These are phyloP conservation scores for Debaryomyces subglobosus DNA, from an alignment of 1,139 yeast genomes.

Conservation along the genomic window DNA sequence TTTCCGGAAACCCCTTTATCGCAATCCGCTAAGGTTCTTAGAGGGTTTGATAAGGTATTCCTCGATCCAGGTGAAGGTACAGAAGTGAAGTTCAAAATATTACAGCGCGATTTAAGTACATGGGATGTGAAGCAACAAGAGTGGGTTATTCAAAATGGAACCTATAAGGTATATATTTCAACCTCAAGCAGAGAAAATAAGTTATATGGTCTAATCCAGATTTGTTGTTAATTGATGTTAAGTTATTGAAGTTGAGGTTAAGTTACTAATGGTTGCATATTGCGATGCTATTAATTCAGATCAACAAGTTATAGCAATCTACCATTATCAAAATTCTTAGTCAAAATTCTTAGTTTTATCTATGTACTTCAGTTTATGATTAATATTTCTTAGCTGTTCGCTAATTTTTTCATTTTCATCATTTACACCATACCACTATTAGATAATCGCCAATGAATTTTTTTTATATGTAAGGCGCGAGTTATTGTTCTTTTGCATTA, in stretches of 20 bases:
- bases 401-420: not conserved
- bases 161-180: slow-evolving; percentile 55
- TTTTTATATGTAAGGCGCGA: not conserved
- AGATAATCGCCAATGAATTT: not conserved
- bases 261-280: not conserved
- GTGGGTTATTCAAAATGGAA: slow-evolving; percentile 64
- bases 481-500: not conserved
- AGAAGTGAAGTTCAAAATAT: slow-evolving; percentile 46
- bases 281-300: not conserved
- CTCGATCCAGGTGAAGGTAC: slow-evolving; percentile 47
- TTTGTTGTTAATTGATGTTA: slow-evolving; percentile 26
- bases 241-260: not conserved
- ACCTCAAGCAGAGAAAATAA: slow-evolving; percentile 57
- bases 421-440: not conserved
- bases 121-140: slow-evolving; percentile 64
- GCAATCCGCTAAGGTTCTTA: slow-evolving; percentile 54
- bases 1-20: slow-evolving; percentile 47
- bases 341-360: not conserved
- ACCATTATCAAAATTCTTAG: not conserved
- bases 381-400: not conserved
- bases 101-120: slow-evolving; percentile 57
- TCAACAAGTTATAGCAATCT: not conserved
- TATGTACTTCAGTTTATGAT: not conserved
- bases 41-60: slow-evolving; percentile 63
- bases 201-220: slow-evolving; percentile 50